Evolutionary conservation across 2,329 filamentous ascomycete species (phyloP).

Genomic region (Zymoseptoria crescenta): DNA sequence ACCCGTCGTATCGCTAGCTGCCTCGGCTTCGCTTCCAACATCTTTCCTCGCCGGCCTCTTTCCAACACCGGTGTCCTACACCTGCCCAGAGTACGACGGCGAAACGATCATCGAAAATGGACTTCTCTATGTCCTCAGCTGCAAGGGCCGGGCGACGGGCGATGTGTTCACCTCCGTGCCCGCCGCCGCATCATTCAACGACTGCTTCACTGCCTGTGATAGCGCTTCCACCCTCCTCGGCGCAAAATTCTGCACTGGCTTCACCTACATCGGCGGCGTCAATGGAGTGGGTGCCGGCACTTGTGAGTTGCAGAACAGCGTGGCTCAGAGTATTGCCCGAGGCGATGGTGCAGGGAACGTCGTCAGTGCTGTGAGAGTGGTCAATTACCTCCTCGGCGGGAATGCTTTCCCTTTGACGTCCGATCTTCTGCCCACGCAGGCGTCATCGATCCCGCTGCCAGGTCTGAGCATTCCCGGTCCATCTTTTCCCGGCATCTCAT

Average conservation of each 20-base stretch:
- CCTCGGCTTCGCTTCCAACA: constrained; percentile 12
- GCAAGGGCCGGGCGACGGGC: constrained; percentile 12
- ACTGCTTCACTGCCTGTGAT: constrained; percentile 19
- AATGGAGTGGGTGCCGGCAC: constrained; percentile 15
- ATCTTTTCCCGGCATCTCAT: no score
- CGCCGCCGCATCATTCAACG: constrained; percentile 15
- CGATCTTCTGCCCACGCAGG: not conserved
- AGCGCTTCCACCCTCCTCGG: constrained; percentile 9
- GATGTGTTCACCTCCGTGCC: constrained; percentile 7
- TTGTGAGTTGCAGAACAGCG: constrained; percentile 19
- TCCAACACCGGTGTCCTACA: constrained; percentile 12
- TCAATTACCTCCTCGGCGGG: constrained; percentile 16
- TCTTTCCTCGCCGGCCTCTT: constrained; percentile 10
- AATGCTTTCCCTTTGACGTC: not conserved
- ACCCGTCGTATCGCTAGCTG: not conserved
- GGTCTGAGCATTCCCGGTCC: no score
- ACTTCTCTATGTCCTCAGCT: constrained; percentile 16
- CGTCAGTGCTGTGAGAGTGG: constrained; percentile 14
- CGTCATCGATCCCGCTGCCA: constrained; percentile 3
- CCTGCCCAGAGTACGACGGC: constrained; percentile 15
- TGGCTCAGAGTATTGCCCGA: constrained; percentile 9
- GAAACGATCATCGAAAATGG: constrained; percentile 16
- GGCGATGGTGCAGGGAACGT: constrained; percentile 2
- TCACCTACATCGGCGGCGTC: constrained; percentile 13
- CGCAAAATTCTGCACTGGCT: constrained; percentile 19